Conservation (phyloP, 2,329 filamentous ascomycete genomes). For the Phyllosticta citribraziliensis region DNA sequence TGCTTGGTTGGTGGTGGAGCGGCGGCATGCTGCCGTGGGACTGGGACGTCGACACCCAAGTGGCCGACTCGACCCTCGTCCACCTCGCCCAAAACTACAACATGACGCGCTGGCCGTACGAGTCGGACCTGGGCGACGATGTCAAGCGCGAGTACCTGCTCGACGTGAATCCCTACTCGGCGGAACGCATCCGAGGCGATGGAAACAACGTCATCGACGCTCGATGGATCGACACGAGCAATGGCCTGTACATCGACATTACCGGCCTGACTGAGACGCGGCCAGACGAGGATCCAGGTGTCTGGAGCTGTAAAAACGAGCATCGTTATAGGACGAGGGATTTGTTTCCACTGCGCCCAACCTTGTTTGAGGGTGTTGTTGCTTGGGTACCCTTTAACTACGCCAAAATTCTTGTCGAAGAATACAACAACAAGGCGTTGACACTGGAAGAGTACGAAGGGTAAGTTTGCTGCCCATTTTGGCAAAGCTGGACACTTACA, state of each 20-base stretch:
- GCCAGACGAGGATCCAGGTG: constrained; percentile 46
- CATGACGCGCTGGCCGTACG: constrained; percentile 48
- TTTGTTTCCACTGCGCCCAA: constrained; percentile 65
- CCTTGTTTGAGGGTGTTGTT: constrained; percentile 62
- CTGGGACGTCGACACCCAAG: constrained; percentile 74
- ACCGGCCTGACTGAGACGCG: constrained; percentile 65
- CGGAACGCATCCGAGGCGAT: constrained; percentile 51
- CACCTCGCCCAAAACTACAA: constrained; percentile 59
- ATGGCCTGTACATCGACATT: constrained; percentile 75
- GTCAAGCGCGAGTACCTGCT: constrained; percentile 53
- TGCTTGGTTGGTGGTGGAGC: constrained; percentile 89
- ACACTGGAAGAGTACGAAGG: constrained; percentile 51
- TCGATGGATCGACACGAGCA: constrained; percentile 68
- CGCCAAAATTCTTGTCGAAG: constrained; percentile 53
- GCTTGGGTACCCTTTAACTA: constrained; percentile 62
- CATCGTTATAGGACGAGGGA: constrained; percentile 63
- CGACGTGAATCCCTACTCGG: constrained; percentile 65
- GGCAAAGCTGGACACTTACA: not conserved
- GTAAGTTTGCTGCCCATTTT: constrained; percentile 35
- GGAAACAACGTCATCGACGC: constrained; percentile 76
- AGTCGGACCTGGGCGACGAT: constrained; percentile 21
- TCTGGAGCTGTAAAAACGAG: constrained; percentile 72
- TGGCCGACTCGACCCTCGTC: constrained; percentile 55
- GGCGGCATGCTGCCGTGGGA: constrained; percentile 70
- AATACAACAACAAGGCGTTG: constrained; percentile 55